A percentile compares a stretch with the other conserved stretches of the same genome.
Conservation (phyloP, 164 flowering plant species). For the Magnolia sinica region DNA sequence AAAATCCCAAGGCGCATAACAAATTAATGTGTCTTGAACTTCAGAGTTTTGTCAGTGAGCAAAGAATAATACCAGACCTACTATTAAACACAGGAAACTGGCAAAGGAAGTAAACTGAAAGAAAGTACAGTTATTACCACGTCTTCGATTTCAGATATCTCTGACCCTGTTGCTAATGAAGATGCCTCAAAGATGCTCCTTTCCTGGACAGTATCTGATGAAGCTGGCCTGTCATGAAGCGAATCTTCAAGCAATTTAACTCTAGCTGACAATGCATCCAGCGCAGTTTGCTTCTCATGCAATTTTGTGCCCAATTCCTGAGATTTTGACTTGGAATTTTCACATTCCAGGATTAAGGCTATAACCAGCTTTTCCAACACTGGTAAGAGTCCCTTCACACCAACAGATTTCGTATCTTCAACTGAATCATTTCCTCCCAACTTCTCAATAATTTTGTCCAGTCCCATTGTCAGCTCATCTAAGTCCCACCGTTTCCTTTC, state of each 20-base stretch:
- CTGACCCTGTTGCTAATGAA: slow-evolving; percentile 52
- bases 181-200: slow-evolving; percentile 60
- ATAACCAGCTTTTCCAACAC: slow-evolving; percentile 48
- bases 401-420: slow-evolving; percentile 37
- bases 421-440: slow-evolving; percentile 47
- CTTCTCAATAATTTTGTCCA: slow-evolving; percentile 52
- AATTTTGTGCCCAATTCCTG: slow-evolving; percentile 55
- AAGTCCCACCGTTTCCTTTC: slow-evolving; percentile 43
- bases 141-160: slow-evolving; percentile 91
- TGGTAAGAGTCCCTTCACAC: slow-evolving; percentile 33
- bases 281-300: slow-evolving; percentile 50
- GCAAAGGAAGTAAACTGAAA: not conserved
- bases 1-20: not conserved
- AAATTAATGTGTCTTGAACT: not conserved
- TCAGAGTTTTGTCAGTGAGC: not conserved
- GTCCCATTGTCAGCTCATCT: slow-evolving; percentile 33
- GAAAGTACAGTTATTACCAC: slow-evolving; percentile 38
- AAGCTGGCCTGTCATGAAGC: slow-evolving; percentile 31
- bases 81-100: not conserved
- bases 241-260: slow-evolving; percentile 65
- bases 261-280: slow-evolving; percentile 67
- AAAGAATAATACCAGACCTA: not conserved
- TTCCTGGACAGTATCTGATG: slow-evolving; percentile 53
- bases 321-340: slow-evolving; percentile 48
- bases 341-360: slow-evolving; percentile 44